Conservation (phyloP, 768 basidiomycete genomes). For the Macrocybe gigantea region DNA sequence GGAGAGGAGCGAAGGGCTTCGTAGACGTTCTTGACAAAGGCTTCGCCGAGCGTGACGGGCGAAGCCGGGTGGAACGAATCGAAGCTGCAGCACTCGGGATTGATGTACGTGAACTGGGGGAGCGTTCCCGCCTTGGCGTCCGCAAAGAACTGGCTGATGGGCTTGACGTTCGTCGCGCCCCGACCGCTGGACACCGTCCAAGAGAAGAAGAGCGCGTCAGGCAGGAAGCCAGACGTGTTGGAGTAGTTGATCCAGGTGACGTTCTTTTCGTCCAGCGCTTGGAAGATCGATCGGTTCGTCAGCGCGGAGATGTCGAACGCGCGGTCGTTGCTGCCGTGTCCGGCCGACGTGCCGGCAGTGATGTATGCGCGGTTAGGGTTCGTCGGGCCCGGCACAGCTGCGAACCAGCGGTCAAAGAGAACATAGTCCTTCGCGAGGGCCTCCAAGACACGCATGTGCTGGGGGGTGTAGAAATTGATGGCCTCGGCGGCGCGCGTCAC, state of each 20-base stretch:
- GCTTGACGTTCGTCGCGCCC: slow-evolving; percentile 12
- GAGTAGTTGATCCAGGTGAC: slow-evolving; percentile 21
- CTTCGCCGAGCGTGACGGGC: slow-evolving; percentile 18
- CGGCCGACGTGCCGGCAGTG: slow-evolving; percentile 21
- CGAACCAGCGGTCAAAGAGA: slow-evolving; percentile 25
- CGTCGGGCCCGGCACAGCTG: slow-evolving; percentile 24
- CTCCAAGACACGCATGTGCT: slow-evolving; percentile 15
- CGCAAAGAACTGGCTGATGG: slow-evolving; percentile 21
- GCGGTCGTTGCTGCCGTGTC: slow-evolving; percentile 21
- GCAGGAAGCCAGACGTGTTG: slow-evolving; percentile 15
- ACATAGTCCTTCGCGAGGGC: slow-evolving; percentile 18
- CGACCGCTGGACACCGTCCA: slow-evolving; percentile 14
- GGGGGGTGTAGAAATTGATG: slow-evolving; percentile 18
- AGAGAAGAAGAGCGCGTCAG: slow-evolving; percentile 16
- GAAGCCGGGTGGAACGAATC: slow-evolving; percentile 20
- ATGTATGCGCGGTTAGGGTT: slow-evolving; percentile 24
- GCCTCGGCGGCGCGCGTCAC: slow-evolving; percentile 17
- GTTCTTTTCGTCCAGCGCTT: slow-evolving; percentile 15
- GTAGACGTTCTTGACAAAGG: slow-evolving; percentile 23
- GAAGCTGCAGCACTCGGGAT: slow-evolving; percentile 19
- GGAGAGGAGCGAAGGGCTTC: slow-evolving; percentile 21
- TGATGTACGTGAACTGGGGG: slow-evolving; percentile 22
- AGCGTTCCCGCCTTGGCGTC: slow-evolving; percentile 19
- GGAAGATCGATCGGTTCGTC: slow-evolving; percentile 19
- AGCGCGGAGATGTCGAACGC: slow-evolving; percentile 12